These are phyloP conservation scores for Coemansia sp. DNA, from an alignment of 192 early-diverging fungal genomes.

Conservation along the genomic window DNA sequence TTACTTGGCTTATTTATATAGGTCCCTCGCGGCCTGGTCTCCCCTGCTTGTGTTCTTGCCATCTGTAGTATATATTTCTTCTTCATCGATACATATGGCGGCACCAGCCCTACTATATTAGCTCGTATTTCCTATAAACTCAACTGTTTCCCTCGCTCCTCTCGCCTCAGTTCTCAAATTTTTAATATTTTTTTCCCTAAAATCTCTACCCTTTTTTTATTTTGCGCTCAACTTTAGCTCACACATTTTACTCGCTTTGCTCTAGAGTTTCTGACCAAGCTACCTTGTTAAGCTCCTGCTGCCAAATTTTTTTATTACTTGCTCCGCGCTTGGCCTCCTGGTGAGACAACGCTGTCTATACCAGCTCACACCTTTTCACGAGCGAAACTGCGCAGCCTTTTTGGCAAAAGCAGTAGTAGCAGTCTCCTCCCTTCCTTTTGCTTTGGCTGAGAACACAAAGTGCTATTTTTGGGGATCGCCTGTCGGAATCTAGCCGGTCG, in stretches of 20 bases:
- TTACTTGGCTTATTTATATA: constrained; percentile 5
- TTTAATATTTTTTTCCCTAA: neutral
- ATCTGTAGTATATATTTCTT: constrained; percentile 1
- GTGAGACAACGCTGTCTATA: constrained; percentile 3
- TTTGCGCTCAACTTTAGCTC: neutral
- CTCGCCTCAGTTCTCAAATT: neutral
- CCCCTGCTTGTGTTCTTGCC: constrained; percentile 2
- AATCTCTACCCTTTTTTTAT: neutral
- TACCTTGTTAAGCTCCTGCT: neutral
- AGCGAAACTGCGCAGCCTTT: constrained; percentile 2
- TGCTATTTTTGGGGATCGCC: constrained; percentile 35
- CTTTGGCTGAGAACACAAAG: constrained; percentile 4
- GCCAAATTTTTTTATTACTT: neutral
- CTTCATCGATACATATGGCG: neutral
- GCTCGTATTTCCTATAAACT: neutral
- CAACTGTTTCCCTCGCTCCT: neutral
- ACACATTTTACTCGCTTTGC: neutral
- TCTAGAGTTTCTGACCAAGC: neutral
- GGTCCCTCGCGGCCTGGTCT: neutral
- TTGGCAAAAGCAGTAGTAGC: neutral
- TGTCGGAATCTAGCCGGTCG: constrained; percentile 4
- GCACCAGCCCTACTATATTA: neutral
- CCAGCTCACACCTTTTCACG: neutral
- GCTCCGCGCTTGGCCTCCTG: neutral
- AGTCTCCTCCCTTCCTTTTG: neutral